Evolutionary conservation across 1,139 yeast genomes (phyloP).

Genomic region (Spencermartinsiella ligniputridi): DNA sequence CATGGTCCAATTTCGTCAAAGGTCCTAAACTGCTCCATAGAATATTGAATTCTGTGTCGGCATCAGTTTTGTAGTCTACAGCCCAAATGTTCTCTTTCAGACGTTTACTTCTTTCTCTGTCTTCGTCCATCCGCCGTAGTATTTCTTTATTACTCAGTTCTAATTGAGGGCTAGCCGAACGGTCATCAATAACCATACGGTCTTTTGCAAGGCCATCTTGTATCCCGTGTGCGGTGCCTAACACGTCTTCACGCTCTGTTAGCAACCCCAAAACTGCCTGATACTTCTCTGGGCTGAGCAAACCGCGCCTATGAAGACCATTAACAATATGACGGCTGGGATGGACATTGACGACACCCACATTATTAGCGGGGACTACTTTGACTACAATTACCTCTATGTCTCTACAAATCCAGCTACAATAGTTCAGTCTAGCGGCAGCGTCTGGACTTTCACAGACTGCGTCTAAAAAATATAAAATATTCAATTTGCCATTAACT

Average conservation of each 20-base stretch:
- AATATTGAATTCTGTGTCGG: slow-evolving; percentile 54
- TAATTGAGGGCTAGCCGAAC: neutral
- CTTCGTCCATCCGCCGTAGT: slow-evolving; percentile 77
- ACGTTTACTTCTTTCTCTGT: slow-evolving; percentile 76
- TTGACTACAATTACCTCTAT: slow-evolving; percentile 45
- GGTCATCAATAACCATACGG: too few relatives aligned
- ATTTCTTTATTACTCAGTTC: slow-evolving; percentile 44
- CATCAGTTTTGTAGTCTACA: slow-evolving; percentile 44
- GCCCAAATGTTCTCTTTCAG: slow-evolving; percentile 75
- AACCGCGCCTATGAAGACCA: slow-evolving; percentile 12
- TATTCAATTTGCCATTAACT: slow-evolving; percentile 60
- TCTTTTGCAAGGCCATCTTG: neutral
- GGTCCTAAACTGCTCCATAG: slow-evolving; percentile 49
- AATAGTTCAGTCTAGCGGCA: slow-evolving; percentile 12
- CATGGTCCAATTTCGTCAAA: slow-evolving; percentile 47
- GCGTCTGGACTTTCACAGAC: slow-evolving; percentile 37
- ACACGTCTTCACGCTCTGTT: neutral
- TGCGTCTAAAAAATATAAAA: slow-evolving; percentile 65
- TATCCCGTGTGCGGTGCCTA: neutral
- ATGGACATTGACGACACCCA: slow-evolving; percentile 45
- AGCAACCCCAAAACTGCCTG: neutral
- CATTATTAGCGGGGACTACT: slow-evolving; percentile 47
- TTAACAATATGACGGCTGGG: slow-evolving; percentile 31
- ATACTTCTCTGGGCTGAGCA: slow-evolving; percentile 1
- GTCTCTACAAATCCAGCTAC: slow-evolving; percentile 39